Evolutionary conservation across 106 monocot species (phyloP), one percentile per base, ranked within the genome.

Genomic region (Posidonia australis): DNA sequence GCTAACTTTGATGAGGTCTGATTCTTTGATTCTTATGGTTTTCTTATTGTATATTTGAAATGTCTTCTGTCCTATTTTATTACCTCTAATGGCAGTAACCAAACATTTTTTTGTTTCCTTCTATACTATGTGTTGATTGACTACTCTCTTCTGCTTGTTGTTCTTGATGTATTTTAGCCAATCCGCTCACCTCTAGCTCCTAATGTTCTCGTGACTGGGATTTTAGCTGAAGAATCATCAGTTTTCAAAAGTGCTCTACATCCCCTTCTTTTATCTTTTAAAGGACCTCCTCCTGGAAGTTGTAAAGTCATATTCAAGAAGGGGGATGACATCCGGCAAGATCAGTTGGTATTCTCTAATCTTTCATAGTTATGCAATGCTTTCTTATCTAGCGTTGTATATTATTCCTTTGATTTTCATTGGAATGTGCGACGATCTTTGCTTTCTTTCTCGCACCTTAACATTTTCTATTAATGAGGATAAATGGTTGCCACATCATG

Each of bases 291-390:
- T 73, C 87, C 90, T 13, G 86, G 84, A 72, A 84, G 60, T 70
- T 90, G 86, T 41, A 90, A 87, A 83, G 62, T 96, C 31, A 96
- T 96, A 9, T 96, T 87, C 72, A 96, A 90, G 68, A 96, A 96
- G 68, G 96, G 96, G 48, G 96, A 96, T 78, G 96, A 96, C 74
- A 76, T 96, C 54, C 86, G 96, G 18, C 96, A 96, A 77, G 96
- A 96, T 72, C 96, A 96, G 67, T 74, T 90, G 84, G 96, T 96
- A 81, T 32, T 52, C 63, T 26, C 17, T 10, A 20, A 32, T 65
- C 17, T 12, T 60, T 60, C 5, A 29, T 29, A 31, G 27, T n/a
- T 36, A 17, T 60, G 19, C 25, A 2, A 5, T 54, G 3, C 12
- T 11, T 9, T 59, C 13, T 32, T 36, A n/a, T n/a, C 59, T 59